Conservation (phyloP, 441 rosid species). For the Erysimum cheiri region DNA sequence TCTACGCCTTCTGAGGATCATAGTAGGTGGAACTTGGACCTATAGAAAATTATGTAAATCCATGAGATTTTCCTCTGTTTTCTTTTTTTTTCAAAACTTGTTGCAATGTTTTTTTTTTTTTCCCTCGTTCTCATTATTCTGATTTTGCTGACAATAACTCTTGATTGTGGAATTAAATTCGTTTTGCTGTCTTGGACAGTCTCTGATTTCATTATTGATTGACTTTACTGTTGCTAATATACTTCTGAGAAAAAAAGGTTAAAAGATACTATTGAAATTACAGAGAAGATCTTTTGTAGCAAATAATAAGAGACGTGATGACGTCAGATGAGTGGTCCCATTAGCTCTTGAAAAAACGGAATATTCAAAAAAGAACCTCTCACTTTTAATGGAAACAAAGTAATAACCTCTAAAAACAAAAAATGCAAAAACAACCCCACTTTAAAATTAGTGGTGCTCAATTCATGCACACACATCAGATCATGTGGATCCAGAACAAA, state of each 20-base stretch:
- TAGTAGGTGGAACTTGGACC: slow-evolving; percentile 61
- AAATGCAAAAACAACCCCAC: background rate
- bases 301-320: background rate
- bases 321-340: slow-evolving; percentile 17
- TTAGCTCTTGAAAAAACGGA: background rate
- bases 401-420: background rate
- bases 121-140: slow-evolving; percentile 4
- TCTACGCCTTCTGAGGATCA: slow-evolving; percentile 71
- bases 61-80: background rate
- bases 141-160: slow-evolving; percentile 24
- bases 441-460: background rate
- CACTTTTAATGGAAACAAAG: background rate
- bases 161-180: background rate
- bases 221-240: background rate
- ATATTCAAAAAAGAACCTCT: slow-evolving; percentile 1
- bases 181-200: slow-evolving; percentile 8
- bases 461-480: background rate
- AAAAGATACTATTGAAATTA: too few species aligned
- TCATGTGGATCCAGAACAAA: background rate
- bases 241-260: background rate
- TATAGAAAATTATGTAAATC: slow-evolving; percentile 48
- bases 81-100: background rate
- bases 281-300: slow-evolving; percentile 1
- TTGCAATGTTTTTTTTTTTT: slow-evolving; percentile 7
- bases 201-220: background rate